Evolutionary conservation across 331 rosid species (phyloP).

Genomic region (Spiraea crenata): DNA sequence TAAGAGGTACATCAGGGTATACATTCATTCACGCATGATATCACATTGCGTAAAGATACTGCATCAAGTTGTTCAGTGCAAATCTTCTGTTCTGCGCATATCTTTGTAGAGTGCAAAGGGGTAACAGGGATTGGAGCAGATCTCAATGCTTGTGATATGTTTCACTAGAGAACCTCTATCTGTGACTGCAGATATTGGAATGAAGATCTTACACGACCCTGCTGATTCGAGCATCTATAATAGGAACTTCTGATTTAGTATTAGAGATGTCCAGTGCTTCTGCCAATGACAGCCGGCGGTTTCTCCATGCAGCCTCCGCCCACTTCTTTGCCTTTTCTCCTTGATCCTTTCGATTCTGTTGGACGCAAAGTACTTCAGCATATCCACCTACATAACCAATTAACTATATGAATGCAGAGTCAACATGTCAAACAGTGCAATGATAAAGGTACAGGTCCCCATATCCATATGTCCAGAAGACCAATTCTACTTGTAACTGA

Average conservation of each 20-base stretch:
- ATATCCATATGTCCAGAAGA: constrained; percentile 11
- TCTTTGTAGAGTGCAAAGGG: neutral
- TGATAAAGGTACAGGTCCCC: neutral
- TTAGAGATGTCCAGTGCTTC: constrained; percentile 64
- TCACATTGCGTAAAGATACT: constrained; percentile 7
- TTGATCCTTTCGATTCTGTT: constrained; percentile 69
- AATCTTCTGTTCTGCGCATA: neutral
- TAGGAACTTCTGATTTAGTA: constrained; percentile 34
- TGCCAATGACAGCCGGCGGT: constrained; percentile 61
- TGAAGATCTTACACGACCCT: constrained; percentile 49
- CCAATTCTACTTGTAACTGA: constrained; percentile 1
- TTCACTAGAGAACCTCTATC: neutral
- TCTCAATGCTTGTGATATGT: neutral
- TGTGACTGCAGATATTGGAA: constrained; percentile 7
- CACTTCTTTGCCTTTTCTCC: constrained; percentile 57
- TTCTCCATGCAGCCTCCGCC: constrained; percentile 62
- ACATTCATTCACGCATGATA: neutral
- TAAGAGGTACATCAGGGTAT: neutral
- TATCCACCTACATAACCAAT: constrained; percentile 54
- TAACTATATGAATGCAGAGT: constrained; percentile 5
- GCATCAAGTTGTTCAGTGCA: neutral
- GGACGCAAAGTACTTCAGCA: constrained; percentile 72
- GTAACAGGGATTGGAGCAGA: neutral
- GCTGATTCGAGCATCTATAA: constrained; percentile 69
- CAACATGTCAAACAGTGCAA: neutral